A percentile compares a stretch with the other conserved stretches of the same genome.
Conservation (phyloP, 2,329 filamentous ascomycete species). For the Peltaster fructicola region DNA sequence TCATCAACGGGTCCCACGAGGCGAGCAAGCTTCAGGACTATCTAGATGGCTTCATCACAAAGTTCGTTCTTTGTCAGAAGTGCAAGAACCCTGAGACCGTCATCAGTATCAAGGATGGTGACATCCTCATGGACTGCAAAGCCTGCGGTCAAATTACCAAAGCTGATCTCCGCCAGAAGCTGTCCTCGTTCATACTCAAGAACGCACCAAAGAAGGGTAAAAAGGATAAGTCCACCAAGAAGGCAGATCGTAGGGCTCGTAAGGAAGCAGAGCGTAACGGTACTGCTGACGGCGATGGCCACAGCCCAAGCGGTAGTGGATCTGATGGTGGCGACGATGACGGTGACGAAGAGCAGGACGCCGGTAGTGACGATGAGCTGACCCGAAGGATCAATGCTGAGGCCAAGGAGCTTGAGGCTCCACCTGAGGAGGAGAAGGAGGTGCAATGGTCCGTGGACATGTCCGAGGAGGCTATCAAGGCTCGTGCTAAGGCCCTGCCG, state of each 20-base stretch:
- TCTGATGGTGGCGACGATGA: constrained; percentile 45
- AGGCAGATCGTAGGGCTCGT: constrained; percentile 70
- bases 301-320: constrained; percentile 49
- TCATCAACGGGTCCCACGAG: constrained; percentile 98
- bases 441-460: constrained; percentile 94
- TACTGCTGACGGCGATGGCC: constrained; percentile 38
- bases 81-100: constrained; percentile 99
- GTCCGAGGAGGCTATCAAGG: constrained; percentile 86
- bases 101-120: constrained; percentile 82
- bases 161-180: constrained; percentile 84
- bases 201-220: constrained; percentile 85
- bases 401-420: constrained; percentile 55
- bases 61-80: constrained; percentile 97
- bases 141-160: constrained; percentile 87
- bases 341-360: constrained; percentile 48
- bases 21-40: constrained; percentile 92
- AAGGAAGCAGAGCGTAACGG: constrained; percentile 44
- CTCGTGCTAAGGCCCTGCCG: constrained; percentile 83
- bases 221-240: constrained; percentile 93
- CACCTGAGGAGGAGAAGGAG: constrained; percentile 55
- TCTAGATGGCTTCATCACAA: constrained; percentile 94
- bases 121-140: constrained; percentile 93
- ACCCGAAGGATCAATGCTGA: constrained; percentile 54
- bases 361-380: constrained; percentile 80
- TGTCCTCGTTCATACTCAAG: constrained; percentile 94